Evolutionary conservation across 2,329 filamentous ascomycete species (phyloP), one percentile per base, ranked within the genome.

Genomic region (Juglanconis sp.): DNA sequence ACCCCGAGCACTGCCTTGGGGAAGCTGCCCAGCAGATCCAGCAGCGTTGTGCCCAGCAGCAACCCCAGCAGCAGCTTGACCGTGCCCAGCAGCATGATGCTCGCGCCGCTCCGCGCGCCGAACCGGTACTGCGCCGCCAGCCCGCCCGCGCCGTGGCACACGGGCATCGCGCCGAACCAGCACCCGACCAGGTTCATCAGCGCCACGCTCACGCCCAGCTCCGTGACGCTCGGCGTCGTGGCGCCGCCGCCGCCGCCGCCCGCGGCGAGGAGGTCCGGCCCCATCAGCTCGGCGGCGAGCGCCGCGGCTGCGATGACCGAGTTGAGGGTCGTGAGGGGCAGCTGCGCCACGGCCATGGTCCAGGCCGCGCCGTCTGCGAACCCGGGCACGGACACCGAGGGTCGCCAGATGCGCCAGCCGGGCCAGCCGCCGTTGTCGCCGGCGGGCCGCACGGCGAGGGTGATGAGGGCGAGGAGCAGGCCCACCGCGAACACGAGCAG

Each of bases 111-210:
- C 52, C 94, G 87, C 4, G 94, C 93, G 0, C 94, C 94, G 67
- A 98, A 98, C 4, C 92, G 87, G 72, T 92, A 91, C 72, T 98
- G 94, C 0, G 90, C 95, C 5, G 95, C 95, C 0, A 98, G 79
- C 0, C 94, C 94, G 2, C 94, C 94, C 0, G 92, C 92, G 5
- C 94, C 94, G 71, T 98, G 95, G 70, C 95, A 98, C 4, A 95
- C 87, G 3, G 94, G 95, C 95, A 97, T 98, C 5, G 89, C 90
- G 52, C 93, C 93, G 68, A 96, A 96, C 90, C 91, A 96, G 68
- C 91, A 93, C 15, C 90, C 89, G 1, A 89, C 72, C 3, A 97
- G 77, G 71, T 98, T 98, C 85, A 96, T 96, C 2, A 80, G 68
- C 0, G 88, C 87, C 4, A 98, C 91, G 57, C 91, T 96, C 62